Evolutionary conservation across 75 land plant genomes (phyloP).

Genomic region (Cryptomeria japonica): DNA sequence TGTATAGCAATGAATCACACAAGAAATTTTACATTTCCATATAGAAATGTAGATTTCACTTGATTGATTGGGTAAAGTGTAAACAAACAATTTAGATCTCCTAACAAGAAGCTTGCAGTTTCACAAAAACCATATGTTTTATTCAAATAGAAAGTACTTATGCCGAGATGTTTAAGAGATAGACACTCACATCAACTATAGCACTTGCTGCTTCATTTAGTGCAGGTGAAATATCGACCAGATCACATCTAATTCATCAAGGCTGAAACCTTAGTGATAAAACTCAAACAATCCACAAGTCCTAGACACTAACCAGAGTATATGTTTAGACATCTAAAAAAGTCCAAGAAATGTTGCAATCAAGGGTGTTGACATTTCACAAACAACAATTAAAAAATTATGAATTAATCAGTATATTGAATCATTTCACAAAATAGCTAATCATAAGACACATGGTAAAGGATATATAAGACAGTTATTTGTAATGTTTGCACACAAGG

Average conservation of each 20-base stretch:
- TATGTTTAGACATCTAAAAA: no score
- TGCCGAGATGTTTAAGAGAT: no score
- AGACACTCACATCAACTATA: constrained; percentile 34
- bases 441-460: neutral
- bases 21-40: neutral
- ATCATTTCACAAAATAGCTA: neutral
- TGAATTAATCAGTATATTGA: neutral
- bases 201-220: constrained; percentile 50
- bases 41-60: neutral
- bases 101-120: neutral
- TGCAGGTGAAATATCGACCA: constrained; percentile 36
- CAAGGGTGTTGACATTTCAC: no score
- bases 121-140: neutral
- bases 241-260: constrained; percentile 15
- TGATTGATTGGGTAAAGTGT: neutral
- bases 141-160: no score
- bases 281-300: no score
- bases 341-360: no score
- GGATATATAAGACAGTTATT: neutral
- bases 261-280: no score
- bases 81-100: neutral
- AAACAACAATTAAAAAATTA: neutral
- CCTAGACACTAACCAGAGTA: no score
- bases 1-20: neutral
- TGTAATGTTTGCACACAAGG: neutral